Conservation (phyloP, 352 stramenopile genomes). For the Globisporangium takayamanum region DNA sequence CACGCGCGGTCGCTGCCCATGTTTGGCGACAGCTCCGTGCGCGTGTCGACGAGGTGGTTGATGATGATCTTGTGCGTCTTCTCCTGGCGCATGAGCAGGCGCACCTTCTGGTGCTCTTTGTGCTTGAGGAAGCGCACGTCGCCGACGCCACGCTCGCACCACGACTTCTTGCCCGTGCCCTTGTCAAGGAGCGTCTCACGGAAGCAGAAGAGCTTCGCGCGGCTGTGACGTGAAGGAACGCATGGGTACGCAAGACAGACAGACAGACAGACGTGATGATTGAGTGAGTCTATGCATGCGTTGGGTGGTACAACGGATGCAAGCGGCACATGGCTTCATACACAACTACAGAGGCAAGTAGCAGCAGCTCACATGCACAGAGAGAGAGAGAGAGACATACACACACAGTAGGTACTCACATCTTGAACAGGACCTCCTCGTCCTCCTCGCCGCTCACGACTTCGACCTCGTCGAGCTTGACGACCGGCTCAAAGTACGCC, state of each 20-base stretch:
- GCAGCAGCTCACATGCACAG: background rate
- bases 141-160: slow-evolving; percentile 95
- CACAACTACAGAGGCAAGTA: background rate
- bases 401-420: slow-evolving; percentile 32
- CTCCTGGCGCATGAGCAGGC: slow-evolving; percentile 97
- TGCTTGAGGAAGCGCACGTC: slow-evolving; percentile 97
- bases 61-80: slow-evolving; percentile 99
- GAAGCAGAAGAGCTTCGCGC: slow-evolving; percentile 96
- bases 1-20: slow-evolving; percentile 94
- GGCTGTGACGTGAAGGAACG: slow-evolving; percentile 25
- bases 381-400: background rate
- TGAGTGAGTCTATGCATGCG: no score
- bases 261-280: background rate
- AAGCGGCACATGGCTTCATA: background rate
- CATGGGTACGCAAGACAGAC: slow-evolving; percentile 5
- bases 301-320: no score
- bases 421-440: slow-evolving; percentile 92
- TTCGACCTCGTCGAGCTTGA: slow-evolving; percentile 92
- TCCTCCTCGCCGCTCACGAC: slow-evolving; percentile 97
- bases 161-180: slow-evolving; percentile 96
- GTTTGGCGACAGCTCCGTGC: slow-evolving; percentile 95
- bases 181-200: slow-evolving; percentile 97
- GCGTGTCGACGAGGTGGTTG: slow-evolving; percentile 96
- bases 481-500: slow-evolving; percentile 85
- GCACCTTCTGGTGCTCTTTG: slow-evolving; percentile 91